Conservation (phyloP, 2,329 filamentous ascomycete species). For the Sodiomyces alkalinus region DNA sequence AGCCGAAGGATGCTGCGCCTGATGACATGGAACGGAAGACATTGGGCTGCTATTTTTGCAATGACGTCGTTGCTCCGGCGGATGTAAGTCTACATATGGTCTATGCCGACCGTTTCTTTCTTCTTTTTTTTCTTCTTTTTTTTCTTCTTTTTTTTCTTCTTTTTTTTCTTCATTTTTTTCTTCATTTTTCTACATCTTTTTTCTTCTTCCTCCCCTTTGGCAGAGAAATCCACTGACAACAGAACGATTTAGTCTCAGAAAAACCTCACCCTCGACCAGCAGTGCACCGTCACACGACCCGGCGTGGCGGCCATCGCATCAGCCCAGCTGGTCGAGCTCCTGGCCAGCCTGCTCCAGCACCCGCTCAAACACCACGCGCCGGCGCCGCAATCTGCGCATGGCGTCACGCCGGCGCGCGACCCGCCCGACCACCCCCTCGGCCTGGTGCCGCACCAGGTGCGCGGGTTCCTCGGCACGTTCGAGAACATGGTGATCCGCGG, state of each 20-base stretch:
- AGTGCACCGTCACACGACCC: constrained; percentile 92
- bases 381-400: constrained; percentile 30
- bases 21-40: constrained; percentile 41
- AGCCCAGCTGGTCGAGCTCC: constrained; percentile 74
- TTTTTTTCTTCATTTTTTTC: too few relatives aligned
- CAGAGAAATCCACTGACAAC: background rate
- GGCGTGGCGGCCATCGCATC: constrained; percentile 88
- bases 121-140: too few relatives aligned
- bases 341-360: constrained; percentile 79
- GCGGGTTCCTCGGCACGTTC: constrained; percentile 62
- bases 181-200: too few relatives aligned
- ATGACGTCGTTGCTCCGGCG: constrained; percentile 86
- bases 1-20: constrained; percentile 20
- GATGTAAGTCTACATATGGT: constrained; percentile 79
- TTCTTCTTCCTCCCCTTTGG: too few relatives aligned
- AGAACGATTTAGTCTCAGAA: constrained; percentile 66
- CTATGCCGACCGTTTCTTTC: too few relatives aligned
- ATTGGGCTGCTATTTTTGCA: constrained; percentile 95
- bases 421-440: constrained; percentile 46
- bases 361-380: constrained; percentile 51
- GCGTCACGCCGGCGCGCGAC: constrained; percentile 34
- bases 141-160: too few relatives aligned
- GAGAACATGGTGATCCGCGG: constrained; percentile 60
- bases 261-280: constrained; percentile 90
- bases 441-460: constrained; percentile 65